Evolutionary conservation across 2,329 filamentous ascomycete genomes (phyloP).

Genomic region (Stachybotrys chartarum): DNA sequence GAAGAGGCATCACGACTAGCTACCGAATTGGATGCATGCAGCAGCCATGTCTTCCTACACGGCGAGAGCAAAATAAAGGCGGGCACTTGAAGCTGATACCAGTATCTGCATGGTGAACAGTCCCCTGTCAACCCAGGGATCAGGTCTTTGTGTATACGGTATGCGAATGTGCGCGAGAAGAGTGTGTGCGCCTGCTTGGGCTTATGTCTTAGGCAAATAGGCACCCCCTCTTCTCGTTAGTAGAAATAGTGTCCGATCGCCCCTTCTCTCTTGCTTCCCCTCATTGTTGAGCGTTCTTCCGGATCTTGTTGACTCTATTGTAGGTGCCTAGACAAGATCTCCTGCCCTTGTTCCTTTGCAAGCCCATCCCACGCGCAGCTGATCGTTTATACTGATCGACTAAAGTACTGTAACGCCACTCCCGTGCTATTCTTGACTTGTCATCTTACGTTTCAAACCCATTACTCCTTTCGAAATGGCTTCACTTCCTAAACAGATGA

Average conservation of each 20-base stretch:
- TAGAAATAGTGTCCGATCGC: background rate
- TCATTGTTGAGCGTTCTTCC: too few relatives aligned
- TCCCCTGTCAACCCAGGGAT: background rate
- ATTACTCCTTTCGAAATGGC: conserved; percentile 14
- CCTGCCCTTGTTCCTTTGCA: background rate
- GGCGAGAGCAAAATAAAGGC: background rate
- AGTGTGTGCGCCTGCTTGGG: background rate
- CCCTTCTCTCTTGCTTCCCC: background rate
- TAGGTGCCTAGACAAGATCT: too few relatives aligned
- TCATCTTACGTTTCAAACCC: too few relatives aligned
- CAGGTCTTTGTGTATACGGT: background rate
- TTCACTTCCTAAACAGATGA: conserved; percentile 47
- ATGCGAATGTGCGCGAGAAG: too few relatives aligned
- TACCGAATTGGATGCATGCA: background rate
- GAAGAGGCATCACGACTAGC: background rate
- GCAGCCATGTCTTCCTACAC: too few relatives aligned
- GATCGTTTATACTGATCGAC: background rate
- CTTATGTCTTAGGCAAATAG: background rate
- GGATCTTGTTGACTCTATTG: too few relatives aligned
- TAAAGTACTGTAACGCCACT: background rate
- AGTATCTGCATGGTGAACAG: background rate
- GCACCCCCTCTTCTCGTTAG: background rate
- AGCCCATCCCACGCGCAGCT: background rate
- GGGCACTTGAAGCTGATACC: background rate
- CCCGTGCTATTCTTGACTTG: too few relatives aligned